phyloP scores from a whole-genome alignment of 1,284 basidiomycete species.

The Ustilago loliicola region DNA sequence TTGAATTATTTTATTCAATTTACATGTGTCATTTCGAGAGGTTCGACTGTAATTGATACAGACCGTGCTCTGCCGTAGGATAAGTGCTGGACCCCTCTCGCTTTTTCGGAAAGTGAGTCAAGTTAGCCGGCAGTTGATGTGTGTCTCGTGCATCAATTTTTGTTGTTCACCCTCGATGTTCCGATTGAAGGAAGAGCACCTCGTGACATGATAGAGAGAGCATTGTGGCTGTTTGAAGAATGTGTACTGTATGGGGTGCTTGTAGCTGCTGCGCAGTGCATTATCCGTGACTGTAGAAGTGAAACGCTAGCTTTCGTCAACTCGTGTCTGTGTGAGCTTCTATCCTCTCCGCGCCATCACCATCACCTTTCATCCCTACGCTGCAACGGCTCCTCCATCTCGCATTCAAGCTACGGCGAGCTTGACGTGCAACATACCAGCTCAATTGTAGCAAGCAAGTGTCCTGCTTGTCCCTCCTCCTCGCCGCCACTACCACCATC shows the following conservation, averaged over 20 bases:
- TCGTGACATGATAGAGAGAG: conserved; percentile 6
- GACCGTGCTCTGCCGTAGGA: neutral
- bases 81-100: neutral
- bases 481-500: conserved; percentile 5
- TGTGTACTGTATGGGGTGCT: neutral
- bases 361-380: conserved; percentile 7
- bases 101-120: neutral
- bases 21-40: too few species aligned
- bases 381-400: conserved; percentile 5
- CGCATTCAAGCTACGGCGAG: conserved; percentile 17
- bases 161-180: neutral
- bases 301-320: neutral
- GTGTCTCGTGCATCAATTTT: neutral
- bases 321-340: neutral
- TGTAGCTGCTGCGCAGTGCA: neutral
- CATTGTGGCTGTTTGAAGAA: conserved; percentile 1
- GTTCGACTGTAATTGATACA: too few species aligned
- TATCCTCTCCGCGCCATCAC: neutral
- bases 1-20: too few species aligned
- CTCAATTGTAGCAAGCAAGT: neutral
- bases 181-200: neutral
- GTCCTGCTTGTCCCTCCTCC: conserved; percentile 1
- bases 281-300: neutral
- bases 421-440: conserved; percentile 11
- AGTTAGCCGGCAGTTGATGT: neutral